Percentiles rank a stretch among this genome's conserved stretches.
Conservation (phyloP, 331 rosid genomes). For the Acacia concinna region DNA sequence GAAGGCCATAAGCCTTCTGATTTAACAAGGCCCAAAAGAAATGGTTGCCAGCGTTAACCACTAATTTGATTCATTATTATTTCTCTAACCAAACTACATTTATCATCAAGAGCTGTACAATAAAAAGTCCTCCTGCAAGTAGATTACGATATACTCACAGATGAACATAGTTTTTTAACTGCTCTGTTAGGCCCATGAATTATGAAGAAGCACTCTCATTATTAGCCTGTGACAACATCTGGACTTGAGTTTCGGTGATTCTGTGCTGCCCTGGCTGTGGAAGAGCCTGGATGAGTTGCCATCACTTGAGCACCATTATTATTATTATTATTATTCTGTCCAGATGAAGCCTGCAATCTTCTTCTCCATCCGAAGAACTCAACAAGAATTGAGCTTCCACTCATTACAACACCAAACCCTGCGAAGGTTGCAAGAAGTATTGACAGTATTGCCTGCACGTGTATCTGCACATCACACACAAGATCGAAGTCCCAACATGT, state of each 20-base stretch:
- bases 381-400: conserved; percentile 79
- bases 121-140: conserved; percentile 6
- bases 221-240: background rate
- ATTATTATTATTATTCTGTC: conserved; percentile 40
- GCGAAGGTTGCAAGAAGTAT: conserved; percentile 92
- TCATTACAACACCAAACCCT: conserved; percentile 87
- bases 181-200: conserved; percentile 17
- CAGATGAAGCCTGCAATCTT: conserved; percentile 47
- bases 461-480: conserved; percentile 51
- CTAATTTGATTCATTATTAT: background rate
- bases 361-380: conserved; percentile 72
- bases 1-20: conserved; percentile 32
- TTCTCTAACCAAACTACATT: conserved; percentile 21
- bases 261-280: conserved; percentile 24
- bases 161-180: background rate
- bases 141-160: background rate
- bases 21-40: conserved; percentile 23
- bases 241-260: conserved; percentile 38
- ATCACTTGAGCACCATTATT: conserved; percentile 31
- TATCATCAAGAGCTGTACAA: conserved; percentile 40
- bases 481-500: background rate
- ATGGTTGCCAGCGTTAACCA: background rate
- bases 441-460: conserved; percentile 82
- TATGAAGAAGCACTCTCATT: conserved; percentile 17
- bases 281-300: conserved; percentile 26